Conservation (phyloP, 2,329 filamentous ascomycete species). For the Fusarium nanum region DNA sequence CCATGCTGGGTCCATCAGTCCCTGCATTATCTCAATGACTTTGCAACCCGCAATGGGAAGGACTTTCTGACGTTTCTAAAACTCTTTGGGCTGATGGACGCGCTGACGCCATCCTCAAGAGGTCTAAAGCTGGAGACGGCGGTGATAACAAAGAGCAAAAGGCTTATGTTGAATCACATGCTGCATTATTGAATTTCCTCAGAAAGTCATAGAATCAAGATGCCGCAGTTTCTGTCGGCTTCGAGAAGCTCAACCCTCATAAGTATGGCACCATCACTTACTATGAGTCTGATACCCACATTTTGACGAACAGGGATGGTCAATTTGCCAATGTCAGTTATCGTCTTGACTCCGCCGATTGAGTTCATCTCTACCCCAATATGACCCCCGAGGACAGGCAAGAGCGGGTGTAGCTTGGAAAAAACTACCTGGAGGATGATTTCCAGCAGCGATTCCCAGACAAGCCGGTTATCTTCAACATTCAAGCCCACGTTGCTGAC, state of each 20-base stretch:
- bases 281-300: slow-evolving; percentile 29
- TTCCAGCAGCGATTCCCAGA: slow-evolving; percentile 6
- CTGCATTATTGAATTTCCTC: not conserved
- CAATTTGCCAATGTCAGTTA: slow-evolving; percentile 20
- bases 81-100: slow-evolving; percentile 17
- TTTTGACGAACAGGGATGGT: slow-evolving; percentile 19
- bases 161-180: not conserved
- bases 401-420: not conserved
- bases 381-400: not conserved
- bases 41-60: slow-evolving; percentile 11
- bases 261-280: slow-evolving; percentile 32
- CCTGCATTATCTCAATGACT: slow-evolving; percentile 2
- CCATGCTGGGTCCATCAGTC: not conserved
- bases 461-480: slow-evolving; percentile 23
- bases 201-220: not conserved
- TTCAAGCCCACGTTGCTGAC: slow-evolving; percentile 28
- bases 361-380: slow-evolving; percentile 18
- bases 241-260: slow-evolving; percentile 24
- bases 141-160: slow-evolving; percentile 11
- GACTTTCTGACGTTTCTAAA: slow-evolving; percentile 23
- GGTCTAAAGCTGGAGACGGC: not conserved
- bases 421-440: slow-evolving; percentile 25
- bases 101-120: not conserved
- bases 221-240: slow-evolving; percentile 8
- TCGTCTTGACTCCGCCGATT: slow-evolving; percentile 9